These are phyloP conservation scores for barrel medic (Medicago truncatula) DNA, from an alignment of 306 rosid species.

Conservation along the genomic window DNA sequence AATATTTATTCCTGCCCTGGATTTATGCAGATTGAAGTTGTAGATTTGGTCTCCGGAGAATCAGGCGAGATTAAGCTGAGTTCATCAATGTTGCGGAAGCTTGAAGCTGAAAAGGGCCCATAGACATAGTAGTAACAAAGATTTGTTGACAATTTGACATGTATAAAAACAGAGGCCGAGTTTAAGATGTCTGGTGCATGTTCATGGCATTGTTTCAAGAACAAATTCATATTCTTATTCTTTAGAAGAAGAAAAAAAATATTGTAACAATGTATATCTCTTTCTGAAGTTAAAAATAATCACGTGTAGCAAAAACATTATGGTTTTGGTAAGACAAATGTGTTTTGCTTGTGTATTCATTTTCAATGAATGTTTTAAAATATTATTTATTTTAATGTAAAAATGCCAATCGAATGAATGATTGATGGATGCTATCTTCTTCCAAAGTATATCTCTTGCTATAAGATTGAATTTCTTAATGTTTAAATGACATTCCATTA, in stretches of 20 bases:
- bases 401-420: too few species aligned
- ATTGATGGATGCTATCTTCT: too few species aligned
- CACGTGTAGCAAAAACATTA: neutral
- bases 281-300: neutral
- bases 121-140: slow-evolving; percentile 31
- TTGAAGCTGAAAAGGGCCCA: slow-evolving; percentile 74
- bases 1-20: slow-evolving; percentile 25
- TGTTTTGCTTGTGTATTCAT: too few species aligned
- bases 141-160: slow-evolving; percentile 27
- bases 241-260: neutral
- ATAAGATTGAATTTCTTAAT: too few species aligned
- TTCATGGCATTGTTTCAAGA: too few species aligned
- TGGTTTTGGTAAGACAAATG: neutral
- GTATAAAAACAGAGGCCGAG: neutral
- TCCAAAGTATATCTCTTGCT: too few species aligned
- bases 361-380: too few species aligned
- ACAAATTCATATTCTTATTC: neutral
- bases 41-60: slow-evolving; percentile 71
- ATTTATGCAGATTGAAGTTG: slow-evolving; percentile 90
- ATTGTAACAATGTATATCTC: slow-evolving; percentile 19
- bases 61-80: slow-evolving; percentile 76
- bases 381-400: too few species aligned
- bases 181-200: slow-evolving; percentile 12
- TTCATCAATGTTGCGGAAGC: slow-evolving; percentile 72
- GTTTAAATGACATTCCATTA: too few species aligned